Percentiles rank a stretch among this genome's conserved stretches.
phyloP scores from a whole-genome alignment of 306 rosid species.

The Citrullus colocynthis region DNA sequence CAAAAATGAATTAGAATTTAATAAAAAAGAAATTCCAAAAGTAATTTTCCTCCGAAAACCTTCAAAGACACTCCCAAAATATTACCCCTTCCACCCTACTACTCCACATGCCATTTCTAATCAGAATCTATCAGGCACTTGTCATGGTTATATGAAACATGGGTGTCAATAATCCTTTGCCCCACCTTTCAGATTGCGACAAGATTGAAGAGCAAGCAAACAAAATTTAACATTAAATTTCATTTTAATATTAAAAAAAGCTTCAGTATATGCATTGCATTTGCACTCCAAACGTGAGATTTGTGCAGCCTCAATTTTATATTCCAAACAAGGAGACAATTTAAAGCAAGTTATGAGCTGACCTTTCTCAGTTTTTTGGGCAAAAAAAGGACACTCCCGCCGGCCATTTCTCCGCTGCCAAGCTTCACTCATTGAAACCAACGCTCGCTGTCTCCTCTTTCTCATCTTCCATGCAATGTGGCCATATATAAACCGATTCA shows the following conservation, averaged over 20 bases:
- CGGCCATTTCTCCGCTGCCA: neutral
- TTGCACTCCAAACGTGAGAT: neutral
- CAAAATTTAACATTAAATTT: neutral
- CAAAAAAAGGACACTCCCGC: neutral
- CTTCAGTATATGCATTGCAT: neutral
- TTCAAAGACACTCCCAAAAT: neutral
- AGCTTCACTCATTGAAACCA: neutral
- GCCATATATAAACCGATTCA: neutral
- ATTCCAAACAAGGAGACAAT: conserved; percentile 3
- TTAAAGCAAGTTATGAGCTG: neutral
- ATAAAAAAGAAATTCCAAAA: neutral
- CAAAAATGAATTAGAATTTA: neutral
- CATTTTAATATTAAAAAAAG: neutral
- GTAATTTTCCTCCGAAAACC: neutral
- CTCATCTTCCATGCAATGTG: neutral
- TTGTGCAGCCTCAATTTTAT: conserved; percentile 2
- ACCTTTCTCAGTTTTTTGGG: neutral
- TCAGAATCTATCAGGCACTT: neutral
- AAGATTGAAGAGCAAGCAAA: neutral
- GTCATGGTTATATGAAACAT: neutral
- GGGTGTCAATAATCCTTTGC: neutral
- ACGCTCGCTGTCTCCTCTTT: neutral
- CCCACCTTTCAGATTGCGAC: neutral
- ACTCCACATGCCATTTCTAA: neutral
- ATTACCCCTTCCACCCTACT: neutral